A percentile compares a stretch with the other conserved stretches of the same genome.
These are phyloP conservation scores for Iberis amara DNA, from an alignment of 441 rosid genomes.

Conservation along the genomic window DNA sequence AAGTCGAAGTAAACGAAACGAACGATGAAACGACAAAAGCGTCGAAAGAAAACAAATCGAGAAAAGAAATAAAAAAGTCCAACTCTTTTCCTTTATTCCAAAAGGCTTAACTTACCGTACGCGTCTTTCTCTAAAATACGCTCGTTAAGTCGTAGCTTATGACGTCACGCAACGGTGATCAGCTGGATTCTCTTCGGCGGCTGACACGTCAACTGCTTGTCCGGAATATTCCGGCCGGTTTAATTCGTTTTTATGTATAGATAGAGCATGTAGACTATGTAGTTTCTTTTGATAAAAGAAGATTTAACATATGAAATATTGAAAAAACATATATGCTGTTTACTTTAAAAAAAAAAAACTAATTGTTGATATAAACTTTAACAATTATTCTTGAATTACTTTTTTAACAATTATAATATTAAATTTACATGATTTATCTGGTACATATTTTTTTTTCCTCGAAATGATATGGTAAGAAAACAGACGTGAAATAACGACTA, in stretches of 20 bases:
- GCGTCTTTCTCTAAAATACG: conserved; percentile 10
- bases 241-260: not conserved
- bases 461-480: too few relatives aligned
- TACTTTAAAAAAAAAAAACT: too few relatives aligned
- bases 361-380: too few relatives aligned
- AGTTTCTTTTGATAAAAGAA: too few relatives aligned
- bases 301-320: too few relatives aligned
- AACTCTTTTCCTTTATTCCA: conserved; percentile 4
- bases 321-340: too few relatives aligned
- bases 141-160: not conserved
- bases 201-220: conserved; percentile 21
- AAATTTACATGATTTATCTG: too few relatives aligned
- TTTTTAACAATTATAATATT: too few relatives aligned
- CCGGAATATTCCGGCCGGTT: conserved; percentile 24
- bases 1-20: conserved; percentile 21
- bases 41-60: conserved; percentile 20
- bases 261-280: too few relatives aligned
- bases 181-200: conserved; percentile 18
- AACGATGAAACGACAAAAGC: conserved; percentile 24
- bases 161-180: not conserved
- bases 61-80: conserved; percentile 3
- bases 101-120: conserved; percentile 22
- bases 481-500: too few relatives aligned
- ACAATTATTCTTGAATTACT: too few relatives aligned
- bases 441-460: too few relatives aligned